Evolutionary conservation across 441 rosid genomes (phyloP), one percentile per base, ranked within the genome.

Genomic region (Croton laevigatus): DNA sequence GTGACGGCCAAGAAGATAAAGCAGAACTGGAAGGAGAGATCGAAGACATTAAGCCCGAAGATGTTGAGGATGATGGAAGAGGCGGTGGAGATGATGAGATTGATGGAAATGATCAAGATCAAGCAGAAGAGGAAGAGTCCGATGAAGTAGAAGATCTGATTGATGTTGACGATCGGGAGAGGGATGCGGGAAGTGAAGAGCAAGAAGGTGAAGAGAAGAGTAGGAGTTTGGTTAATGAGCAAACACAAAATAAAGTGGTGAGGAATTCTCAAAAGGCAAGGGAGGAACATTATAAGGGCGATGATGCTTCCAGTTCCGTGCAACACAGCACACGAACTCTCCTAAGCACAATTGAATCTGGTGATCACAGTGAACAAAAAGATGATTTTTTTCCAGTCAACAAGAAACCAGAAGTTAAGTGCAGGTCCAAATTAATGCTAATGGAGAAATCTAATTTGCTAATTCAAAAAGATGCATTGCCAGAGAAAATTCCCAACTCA

Each of bases 121-220:
- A 81, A 62, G 75, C 69, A 11, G 88, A 81, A 27, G 89, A 81
- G 61, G 84, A 86, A 51, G 87, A 84, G 54, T 13, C 80, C 14
- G 87, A 80, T 71, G 88, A 81, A 69, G 81, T 78, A 3, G 93
- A 88, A 76, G 91, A 88, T 79, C 81, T 82, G 68, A 85, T 86
- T 55, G 91, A 85, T 73, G 93, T 75, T 69, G 88, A 85, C 38
- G 89, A 86, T 22, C 74, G 71, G 68, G 84, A 77, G 37, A 81
- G 72, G 68, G 84, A 75, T 54, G 78, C 71, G 1, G 82, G 70
- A 70, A 57, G 17, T 38, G 75, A 75, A 55, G 83, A 78, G 52
- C 78, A 71, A 37, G 83, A 75, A 64, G 61, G 4, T 19, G 76
- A 80, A 27, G 81, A 74, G 65, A 76, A 62, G 71, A 72, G 52